Conservation (phyloP, 306 rosid species). For the Ormosia semicastrata region DNA sequence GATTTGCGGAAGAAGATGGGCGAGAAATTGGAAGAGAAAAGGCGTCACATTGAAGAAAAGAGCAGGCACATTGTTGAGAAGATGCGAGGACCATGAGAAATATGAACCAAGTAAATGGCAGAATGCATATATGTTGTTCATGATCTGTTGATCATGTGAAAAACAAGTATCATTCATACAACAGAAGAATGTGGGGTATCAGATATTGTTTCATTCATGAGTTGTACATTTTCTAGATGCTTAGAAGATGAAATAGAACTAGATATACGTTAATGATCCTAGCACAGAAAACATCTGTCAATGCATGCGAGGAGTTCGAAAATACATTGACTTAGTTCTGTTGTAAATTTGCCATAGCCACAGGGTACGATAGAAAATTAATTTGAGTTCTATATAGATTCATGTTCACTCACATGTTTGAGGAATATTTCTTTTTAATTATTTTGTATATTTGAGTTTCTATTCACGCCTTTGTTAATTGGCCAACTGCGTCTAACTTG, state of each 20-base stretch:
- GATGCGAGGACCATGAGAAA: conserved; percentile 77
- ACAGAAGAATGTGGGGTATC: not conserved
- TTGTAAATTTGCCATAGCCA: conserved; percentile 20
- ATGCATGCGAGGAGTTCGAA: not conserved
- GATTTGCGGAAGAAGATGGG: conserved; percentile 82
- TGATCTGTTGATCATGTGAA: not conserved
- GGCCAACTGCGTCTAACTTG: not conserved
- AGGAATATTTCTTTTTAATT: not conserved
- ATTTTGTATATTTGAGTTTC: not conserved
- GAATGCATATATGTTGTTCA: conserved; percentile 11
- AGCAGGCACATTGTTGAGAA: conserved; percentile 80
- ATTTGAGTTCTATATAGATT: not conserved
- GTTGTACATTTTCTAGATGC: not conserved
- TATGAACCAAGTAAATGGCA: not conserved
- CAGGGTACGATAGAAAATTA: not conserved
- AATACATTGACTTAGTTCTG: not conserved
- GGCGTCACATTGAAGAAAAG: conserved; percentile 83
- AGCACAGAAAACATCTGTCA: not conserved
- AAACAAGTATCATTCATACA: not conserved
- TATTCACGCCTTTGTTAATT: not conserved
- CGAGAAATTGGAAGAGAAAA: conserved; percentile 87
- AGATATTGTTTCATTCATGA: conserved; percentile 9
- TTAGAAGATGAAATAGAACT: conserved; percentile 12
- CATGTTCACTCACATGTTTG: not conserved
- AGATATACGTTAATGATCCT: not conserved